phyloP scores from a whole-genome alignment of 2,329 filamentous ascomycete species.

The Macrophomina tecta region DNA sequence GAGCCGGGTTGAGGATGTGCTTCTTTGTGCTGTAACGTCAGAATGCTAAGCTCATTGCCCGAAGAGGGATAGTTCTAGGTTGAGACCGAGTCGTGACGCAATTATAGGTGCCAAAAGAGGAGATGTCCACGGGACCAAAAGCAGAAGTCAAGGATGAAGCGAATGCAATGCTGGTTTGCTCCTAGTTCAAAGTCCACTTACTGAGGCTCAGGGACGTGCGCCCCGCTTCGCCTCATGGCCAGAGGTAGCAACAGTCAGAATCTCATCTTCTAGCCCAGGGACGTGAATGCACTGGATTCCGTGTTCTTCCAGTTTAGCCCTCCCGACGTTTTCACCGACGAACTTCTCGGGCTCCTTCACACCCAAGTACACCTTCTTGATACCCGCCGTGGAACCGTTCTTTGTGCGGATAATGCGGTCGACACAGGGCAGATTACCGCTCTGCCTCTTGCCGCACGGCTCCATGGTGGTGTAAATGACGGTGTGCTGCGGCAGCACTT shows the following conservation, averaged over 20 bases:
- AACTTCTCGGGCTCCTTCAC: constrained; percentile 91
- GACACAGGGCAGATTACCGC: constrained; percentile 77
- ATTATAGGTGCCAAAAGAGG: background rate
- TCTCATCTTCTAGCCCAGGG: constrained; percentile 77
- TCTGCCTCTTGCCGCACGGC: constrained; percentile 76
- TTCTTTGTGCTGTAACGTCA: constrained; percentile 3
- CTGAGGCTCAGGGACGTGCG: background rate
- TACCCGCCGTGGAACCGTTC: constrained; percentile 61
- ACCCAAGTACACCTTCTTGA: constrained; percentile 83
- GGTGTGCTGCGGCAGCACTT: constrained; percentile 59
- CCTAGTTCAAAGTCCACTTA: background rate
- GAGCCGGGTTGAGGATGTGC: background rate
- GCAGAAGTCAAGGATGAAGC: background rate
- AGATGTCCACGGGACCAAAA: background rate
- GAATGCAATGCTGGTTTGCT: background rate
- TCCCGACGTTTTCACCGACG: constrained; percentile 80
- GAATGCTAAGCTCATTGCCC: constrained; percentile 15
- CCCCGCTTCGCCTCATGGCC: constrained; percentile 66
- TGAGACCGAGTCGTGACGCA: constrained; percentile 25
- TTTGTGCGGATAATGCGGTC: constrained; percentile 71
- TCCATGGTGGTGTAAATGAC: constrained; percentile 93
- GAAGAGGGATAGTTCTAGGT: constrained; percentile 14
- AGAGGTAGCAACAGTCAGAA: constrained; percentile 79
- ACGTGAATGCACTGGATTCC: constrained; percentile 79
- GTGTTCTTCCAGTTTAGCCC: constrained; percentile 69